Conservation (phyloP, 78 protist species). For the Pigoraptor vietnamica region DNA sequence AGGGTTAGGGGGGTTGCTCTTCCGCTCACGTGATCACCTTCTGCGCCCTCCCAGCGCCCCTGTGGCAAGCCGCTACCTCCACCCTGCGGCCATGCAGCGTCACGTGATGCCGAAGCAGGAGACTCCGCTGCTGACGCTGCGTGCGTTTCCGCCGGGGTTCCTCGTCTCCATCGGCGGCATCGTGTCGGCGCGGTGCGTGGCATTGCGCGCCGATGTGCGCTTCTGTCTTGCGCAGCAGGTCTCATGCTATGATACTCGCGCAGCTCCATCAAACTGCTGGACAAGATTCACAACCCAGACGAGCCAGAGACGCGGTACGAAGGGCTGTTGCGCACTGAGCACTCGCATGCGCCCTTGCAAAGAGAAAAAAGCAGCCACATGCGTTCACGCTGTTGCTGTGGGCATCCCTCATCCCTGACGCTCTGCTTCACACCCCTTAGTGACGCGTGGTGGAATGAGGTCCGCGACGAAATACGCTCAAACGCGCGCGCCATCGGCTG, state of each 20-base stretch:
- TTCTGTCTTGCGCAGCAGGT: neutral
- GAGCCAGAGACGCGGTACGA: slow-evolving; percentile 33
- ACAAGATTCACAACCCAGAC: slow-evolving; percentile 10
- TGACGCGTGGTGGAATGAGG: slow-evolving; percentile 87
- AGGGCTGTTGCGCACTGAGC: slow-evolving; percentile 36
- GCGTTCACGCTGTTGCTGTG: slow-evolving; percentile 48
- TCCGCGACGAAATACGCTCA: slow-evolving; percentile 70
- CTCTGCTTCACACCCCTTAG: slow-evolving; percentile 4
- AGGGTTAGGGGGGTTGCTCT: neutral
- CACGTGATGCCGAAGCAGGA: neutral
- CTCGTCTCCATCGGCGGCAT: neutral
- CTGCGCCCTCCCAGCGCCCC: neutral
- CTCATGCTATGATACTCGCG: neutral
- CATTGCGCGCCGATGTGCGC: no score
- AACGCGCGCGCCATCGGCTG: slow-evolving; percentile 75
- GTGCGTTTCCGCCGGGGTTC: neutral
- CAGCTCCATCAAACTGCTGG: slow-evolving; percentile 24
- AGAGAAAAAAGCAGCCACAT: slow-evolving; percentile 78
- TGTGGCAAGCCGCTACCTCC: neutral
- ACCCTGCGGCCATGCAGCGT: neutral
- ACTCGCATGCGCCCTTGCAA: slow-evolving; percentile 28
- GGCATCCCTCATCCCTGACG: neutral
- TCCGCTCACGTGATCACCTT: neutral
- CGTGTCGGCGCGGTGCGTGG: slow-evolving; percentile 11
- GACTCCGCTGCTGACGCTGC: slow-evolving; percentile 16